Percentiles rank a stretch among this genome's conserved stretches.
phyloP scores from a whole-genome alignment of 2,329 filamentous ascomycete species.

The Fonsecaea nubica region DNA sequence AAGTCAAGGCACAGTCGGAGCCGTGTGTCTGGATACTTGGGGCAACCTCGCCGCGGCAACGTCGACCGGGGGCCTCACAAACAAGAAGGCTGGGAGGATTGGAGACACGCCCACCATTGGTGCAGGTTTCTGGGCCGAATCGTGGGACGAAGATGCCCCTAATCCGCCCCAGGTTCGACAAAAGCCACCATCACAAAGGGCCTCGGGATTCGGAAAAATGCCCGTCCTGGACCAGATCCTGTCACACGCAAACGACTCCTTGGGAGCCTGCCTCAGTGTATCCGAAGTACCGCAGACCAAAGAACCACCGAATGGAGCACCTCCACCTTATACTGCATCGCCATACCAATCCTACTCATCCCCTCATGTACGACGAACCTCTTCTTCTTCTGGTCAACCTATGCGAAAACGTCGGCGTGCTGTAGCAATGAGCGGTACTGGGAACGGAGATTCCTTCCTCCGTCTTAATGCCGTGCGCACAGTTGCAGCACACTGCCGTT shows the following conservation, averaged over 20 bases:
- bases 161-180: background rate
- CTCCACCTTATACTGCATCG: slow-evolving; percentile 13
- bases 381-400: background rate
- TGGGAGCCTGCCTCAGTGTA: slow-evolving; percentile 24
- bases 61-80: slow-evolving; percentile 79
- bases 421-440: slow-evolving; percentile 70
- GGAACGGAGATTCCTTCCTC: slow-evolving; percentile 88
- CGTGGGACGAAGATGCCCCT: slow-evolving; percentile 62
- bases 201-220: background rate
- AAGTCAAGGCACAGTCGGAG: slow-evolving; percentile 83
- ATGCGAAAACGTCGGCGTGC: slow-evolving; percentile 23
- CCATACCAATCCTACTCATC: slow-evolving; percentile 5
- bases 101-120: slow-evolving; percentile 86
- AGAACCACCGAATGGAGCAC: background rate
- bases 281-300: background rate
- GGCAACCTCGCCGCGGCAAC: slow-evolving; percentile 74
- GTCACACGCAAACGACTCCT: slow-evolving; percentile 7
- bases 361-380: background rate
- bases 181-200: background rate
- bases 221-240: slow-evolving; percentile 18
- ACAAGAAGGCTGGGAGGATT: slow-evolving; percentile 83
- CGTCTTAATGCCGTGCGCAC: slow-evolving; percentile 74
- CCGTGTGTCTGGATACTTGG: slow-evolving; percentile 77
- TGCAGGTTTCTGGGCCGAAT: slow-evolving; percentile 88
- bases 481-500: slow-evolving; percentile 74